Base-by-base conservation (phyloP, 352 stramenopile genomes). In the Phytophthora idaei region DNA sequence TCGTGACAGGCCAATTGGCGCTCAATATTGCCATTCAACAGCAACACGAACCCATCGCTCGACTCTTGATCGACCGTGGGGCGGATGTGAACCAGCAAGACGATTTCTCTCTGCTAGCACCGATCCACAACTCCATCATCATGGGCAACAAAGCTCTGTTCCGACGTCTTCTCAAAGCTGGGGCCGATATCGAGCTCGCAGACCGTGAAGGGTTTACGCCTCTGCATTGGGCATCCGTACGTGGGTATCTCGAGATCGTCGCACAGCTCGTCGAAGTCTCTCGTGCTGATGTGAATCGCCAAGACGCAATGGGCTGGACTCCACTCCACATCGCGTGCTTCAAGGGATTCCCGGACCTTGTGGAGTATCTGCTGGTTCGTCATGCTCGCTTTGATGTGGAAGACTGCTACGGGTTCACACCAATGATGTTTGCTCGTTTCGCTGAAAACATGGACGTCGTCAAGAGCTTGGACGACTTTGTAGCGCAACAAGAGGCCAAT, bases 101-200 rank as follows among this genome's bases (percentile, higher is more conserved):
- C 47, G 73, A 89, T 50, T 50, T 59, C 1, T 85, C 80, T 29
- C 64, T 85, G 8, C 74, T 78, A 39, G 84, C 82, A n/a, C 81
- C 86, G 37, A 72, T 94, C 21, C 87, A 89, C 59, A 92, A 77
- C 44, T 78, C 78, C 1, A 87, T 91, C 61, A 84, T 94, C 57
- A 94, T 94, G 86, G 86, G 83, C 46, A 94, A 94, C 68, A 94
- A 94, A 61, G 78, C 83, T 21, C 52, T 94, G 3, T 86, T 86
- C 36, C 69, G 81, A 34, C 66, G 80, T 5, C 71, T 92, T 2
- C 53, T 94, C 6, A 81, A 86, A 60, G 67, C 70, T 32, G 82
- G 84, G 0, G 84, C 83, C 0, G 69, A 90, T 44, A 72, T 83
- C 9, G 77, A 91, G 11, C 54, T 92, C 10, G 60, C 71, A 5